Percentiles rank a stretch among this genome's conserved stretches.
These are phyloP conservation scores for Iris macrosiphon DNA, from an alignment of 106 monocot species.

Conservation along the genomic window DNA sequence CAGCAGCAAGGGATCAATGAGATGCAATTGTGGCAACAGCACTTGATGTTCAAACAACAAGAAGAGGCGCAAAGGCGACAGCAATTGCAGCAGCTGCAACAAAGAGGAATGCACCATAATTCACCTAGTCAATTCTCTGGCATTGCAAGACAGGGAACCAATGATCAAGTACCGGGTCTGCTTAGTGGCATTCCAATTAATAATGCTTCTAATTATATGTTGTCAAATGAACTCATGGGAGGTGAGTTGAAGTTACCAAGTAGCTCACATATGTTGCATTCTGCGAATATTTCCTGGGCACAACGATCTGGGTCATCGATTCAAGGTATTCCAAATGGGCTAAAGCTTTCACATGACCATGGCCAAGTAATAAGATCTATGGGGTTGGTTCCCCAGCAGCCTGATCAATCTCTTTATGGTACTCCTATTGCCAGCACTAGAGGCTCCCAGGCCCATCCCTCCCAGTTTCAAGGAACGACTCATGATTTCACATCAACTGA, in stretches of 20 bases:
- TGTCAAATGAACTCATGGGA: conserved; percentile 33
- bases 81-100: conserved; percentile 46
- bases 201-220: conserved; percentile 21
- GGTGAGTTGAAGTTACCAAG: conserved; percentile 17
- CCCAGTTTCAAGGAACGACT: conserved; percentile 26
- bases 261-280: conserved; percentile 28
- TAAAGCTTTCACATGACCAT: conserved; percentile 34
- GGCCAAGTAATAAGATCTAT: conserved; percentile 22
- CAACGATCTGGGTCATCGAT: conserved; percentile 14
- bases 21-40: conserved; percentile 49
- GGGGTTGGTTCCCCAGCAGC: conserved; percentile 16
- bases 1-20: conserved; percentile 37
- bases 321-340: conserved; percentile 37
- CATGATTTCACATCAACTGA: conserved; percentile 21
- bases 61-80: conserved; percentile 58
- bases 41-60: conserved; percentile 40
- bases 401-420: conserved; percentile 47
- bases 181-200: conserved; percentile 41
- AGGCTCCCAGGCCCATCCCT: conserved; percentile 17
- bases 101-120: conserved; percentile 32
- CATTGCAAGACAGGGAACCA: conserved; percentile 11
- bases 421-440: conserved; percentile 32
- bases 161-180: conserved; percentile 24
- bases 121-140: too few relatives aligned
- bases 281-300: conserved; percentile 35